Evolutionary conservation across 2,329 filamentous ascomycete species (phyloP).

Genomic region (Amesomyces nigricolor): DNA sequence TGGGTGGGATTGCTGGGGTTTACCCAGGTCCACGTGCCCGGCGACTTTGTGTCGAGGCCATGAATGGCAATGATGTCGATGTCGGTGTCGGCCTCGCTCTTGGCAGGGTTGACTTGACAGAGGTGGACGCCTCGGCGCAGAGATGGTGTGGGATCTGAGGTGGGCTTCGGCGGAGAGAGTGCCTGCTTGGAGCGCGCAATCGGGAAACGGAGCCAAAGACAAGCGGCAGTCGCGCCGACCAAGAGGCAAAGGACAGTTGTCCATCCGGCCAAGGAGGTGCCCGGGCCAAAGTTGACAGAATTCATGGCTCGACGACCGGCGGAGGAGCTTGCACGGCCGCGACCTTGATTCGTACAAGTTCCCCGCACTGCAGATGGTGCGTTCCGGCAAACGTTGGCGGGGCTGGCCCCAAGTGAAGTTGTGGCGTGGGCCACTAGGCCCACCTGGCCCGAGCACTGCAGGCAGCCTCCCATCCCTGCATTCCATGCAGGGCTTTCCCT

Average conservation of each 20-base stretch:
- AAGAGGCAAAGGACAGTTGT: not conserved
- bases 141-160: not conserved
- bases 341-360: too few species aligned
- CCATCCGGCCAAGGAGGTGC: not conserved
- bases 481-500: too few species aligned
- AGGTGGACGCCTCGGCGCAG: conserved; percentile 2
- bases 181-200: not conserved
- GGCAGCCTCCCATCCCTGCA: too few species aligned
- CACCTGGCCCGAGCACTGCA: too few species aligned
- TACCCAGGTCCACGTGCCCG: conserved; percentile 28
- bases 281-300: not conserved
- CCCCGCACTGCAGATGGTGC: too few species aligned
- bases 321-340: not conserved
- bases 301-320: not conserved
- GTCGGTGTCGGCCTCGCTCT: conserved; percentile 12
- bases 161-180: not conserved
- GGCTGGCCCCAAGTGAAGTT: too few species aligned
- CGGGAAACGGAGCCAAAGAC: not conserved
- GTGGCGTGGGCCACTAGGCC: too few species aligned
- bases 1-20: not conserved
- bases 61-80: conserved; percentile 24
- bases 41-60: conserved; percentile 30
- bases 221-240: not conserved
- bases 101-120: conserved; percentile 9
- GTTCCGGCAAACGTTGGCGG: not conserved